Base-by-base conservation (phyloP, 1,284 basidiomycete genomes). In the Cryptococcus sp. region DNA sequence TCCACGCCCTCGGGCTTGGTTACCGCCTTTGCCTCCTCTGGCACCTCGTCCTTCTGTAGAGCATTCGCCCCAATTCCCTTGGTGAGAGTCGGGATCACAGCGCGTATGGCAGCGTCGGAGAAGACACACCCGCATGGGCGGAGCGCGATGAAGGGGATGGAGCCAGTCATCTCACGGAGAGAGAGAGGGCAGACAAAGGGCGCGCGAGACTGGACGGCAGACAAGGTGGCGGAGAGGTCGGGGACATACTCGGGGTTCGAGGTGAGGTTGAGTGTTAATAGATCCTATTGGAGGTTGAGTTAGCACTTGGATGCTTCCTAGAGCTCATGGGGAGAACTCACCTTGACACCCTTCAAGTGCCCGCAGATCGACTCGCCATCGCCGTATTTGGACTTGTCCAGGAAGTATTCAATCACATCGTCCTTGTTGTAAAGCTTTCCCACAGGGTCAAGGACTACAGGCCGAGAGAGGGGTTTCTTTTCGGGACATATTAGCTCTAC, bases 371-470 rank as follows among this genome's bases (percentile, higher is more conserved):
- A 81, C 61, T 88, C 86, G 0, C 89, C 89, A 62, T 92, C 89
- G 11, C 89, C 89, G 70, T 76, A 77, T 46, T 88, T 89, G 9
- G 82, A 78, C 68, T 84, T 85, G 73, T 94, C 87, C 23, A 96
- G 78, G 37, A 95, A 80, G 73, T 86, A 93, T 72, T 94, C 90
- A 48, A 96, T 82, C 43, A 96, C 79, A 0, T 91, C 85, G 69
- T 93, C 92, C 73, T 94, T 95, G 78, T 96, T 97, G 73, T 95
- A 96, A 2, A 96, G 80, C 74, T 92, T 93, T 24, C 93, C 93
- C 0, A 96, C 80, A 0, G 86, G 85, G 77, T 91, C 94, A 0
- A 91, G 86, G 0, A 95, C 92, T 13, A 95, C 81, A 0, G 92
- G 93, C 61, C 90, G 85, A 65, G 86, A 83, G 2, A 96, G 80